Conservation (phyloP, 345 rosid species). For the Arabidopsis suecica region DNA sequence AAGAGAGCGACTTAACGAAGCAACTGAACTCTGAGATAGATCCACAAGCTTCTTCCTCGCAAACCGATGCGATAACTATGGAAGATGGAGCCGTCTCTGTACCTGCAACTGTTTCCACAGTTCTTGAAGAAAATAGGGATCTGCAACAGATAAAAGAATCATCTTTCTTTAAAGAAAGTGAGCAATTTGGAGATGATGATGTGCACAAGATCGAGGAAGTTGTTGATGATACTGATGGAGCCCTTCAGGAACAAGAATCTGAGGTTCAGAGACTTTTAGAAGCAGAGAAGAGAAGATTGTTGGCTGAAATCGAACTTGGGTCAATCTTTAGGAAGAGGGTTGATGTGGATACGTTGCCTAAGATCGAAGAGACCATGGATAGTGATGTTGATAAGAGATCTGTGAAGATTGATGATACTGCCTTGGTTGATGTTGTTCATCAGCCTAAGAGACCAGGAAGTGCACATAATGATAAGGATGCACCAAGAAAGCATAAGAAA, state of each 20-base stretch:
- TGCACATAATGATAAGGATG: constrained; percentile 32
- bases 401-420: constrained; percentile 71
- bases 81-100: constrained; percentile 20
- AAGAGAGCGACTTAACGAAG: constrained; percentile 32
- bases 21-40: constrained; percentile 40
- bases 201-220: constrained; percentile 27
- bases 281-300: constrained; percentile 62
- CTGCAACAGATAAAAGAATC: constrained; percentile 18
- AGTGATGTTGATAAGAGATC: constrained; percentile 47
- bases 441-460: constrained; percentile 33
- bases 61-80: constrained; percentile 16
- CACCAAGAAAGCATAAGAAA: constrained; percentile 48
- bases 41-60: constrained; percentile 36
- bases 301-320: constrained; percentile 64
- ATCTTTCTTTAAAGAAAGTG: constrained; percentile 9
- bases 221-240: neutral
- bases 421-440: constrained; percentile 54
- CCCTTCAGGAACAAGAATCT: constrained; percentile 16
- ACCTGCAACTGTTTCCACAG: constrained; percentile 38
- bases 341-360: neutral
- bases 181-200: neutral
- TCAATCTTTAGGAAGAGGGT: constrained; percentile 44
- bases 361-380: no score
- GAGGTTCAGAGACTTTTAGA: constrained; percentile 53
- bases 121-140: constrained; percentile 23